Percentiles rank a stretch among this genome's conserved stretches.
These are phyloP conservation scores for Canavalia gladiata DNA, from an alignment of 306 rosid genomes.

Conservation along the genomic window DNA sequence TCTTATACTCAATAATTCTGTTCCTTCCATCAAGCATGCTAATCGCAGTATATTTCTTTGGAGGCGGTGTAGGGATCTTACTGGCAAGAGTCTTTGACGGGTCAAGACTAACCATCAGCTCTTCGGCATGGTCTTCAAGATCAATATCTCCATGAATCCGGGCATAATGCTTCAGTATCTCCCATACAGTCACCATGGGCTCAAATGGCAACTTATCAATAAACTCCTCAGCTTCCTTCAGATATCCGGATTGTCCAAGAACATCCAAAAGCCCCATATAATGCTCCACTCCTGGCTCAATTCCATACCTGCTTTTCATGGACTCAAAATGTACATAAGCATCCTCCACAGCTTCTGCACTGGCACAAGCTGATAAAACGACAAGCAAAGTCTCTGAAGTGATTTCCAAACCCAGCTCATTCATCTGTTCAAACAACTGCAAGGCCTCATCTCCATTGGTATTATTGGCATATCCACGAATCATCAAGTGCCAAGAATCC, in stretches of 20 bases:
- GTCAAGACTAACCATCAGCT: constrained; percentile 72
- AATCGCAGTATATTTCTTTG: constrained; percentile 68
- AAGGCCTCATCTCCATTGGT: constrained; percentile 87
- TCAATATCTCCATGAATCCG: constrained; percentile 83
- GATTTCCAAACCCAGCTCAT: constrained; percentile 71
- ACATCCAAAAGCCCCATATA: constrained; percentile 84
- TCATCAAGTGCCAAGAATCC: constrained; percentile 87
- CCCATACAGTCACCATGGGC: constrained; percentile 70
- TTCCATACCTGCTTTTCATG: constrained; percentile 72
- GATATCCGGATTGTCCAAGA: constrained; percentile 83
- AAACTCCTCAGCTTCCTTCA: constrained; percentile 76
- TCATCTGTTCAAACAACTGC: constrained; percentile 82
- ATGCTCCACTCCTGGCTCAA: constrained; percentile 64
- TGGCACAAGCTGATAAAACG: constrained; percentile 80
- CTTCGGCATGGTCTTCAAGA: constrained; percentile 79
- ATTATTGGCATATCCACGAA: constrained; percentile 72
- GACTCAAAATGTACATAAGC: constrained; percentile 76
- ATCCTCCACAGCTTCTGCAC: constrained; percentile 89
- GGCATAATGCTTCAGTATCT: constrained; percentile 71
- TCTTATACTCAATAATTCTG: constrained; percentile 71
- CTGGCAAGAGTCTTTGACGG: constrained; percentile 67
- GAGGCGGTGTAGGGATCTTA: constrained; percentile 78
- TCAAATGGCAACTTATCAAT: constrained; percentile 70
- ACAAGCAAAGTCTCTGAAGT: constrained; percentile 74
- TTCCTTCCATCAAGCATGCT: constrained; percentile 86